phyloP scores from a whole-genome alignment of 208 protist species.

The Naegleria gruberi region DNA sequence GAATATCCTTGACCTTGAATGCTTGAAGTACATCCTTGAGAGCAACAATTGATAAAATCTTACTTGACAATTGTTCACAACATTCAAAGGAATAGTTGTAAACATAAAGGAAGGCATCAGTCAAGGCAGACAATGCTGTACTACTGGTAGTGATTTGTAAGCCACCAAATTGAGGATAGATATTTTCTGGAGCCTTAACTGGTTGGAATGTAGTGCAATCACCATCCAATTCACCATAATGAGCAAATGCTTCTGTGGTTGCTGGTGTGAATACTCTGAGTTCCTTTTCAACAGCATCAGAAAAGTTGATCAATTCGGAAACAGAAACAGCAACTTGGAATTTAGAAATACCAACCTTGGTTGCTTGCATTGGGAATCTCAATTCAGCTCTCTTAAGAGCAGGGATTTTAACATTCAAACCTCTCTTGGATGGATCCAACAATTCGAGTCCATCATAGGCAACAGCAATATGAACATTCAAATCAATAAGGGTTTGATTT shows the following conservation, averaged over 20 bases:
- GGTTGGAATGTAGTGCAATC: neutral
- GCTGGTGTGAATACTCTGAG: slow-evolving; percentile 27
- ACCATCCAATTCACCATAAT: slow-evolving; percentile 8
- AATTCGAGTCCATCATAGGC: slow-evolving; percentile 4
- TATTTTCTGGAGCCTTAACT: slow-evolving; percentile 22
- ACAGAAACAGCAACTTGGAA: slow-evolving; percentile 26
- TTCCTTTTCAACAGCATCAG: slow-evolving; percentile 18
- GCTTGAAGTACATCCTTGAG: neutral
- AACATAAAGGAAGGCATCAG: slow-evolving; percentile 34
- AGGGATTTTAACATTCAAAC: neutral
- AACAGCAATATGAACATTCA: slow-evolving; percentile 22
- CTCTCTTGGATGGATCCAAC: neutral
- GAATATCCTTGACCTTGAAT: neutral
- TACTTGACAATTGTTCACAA: neutral
- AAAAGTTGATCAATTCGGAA: neutral
- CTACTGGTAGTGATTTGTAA: slow-evolving; percentile 3
- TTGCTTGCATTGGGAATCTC: neutral
- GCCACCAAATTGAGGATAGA: slow-evolving; percentile 27
- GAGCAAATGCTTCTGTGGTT: slow-evolving; percentile 31
- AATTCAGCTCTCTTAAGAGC: neutral
- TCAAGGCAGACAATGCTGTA: slow-evolving; percentile 22
- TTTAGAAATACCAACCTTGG: neutral
- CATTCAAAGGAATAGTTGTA: slow-evolving; percentile 28
- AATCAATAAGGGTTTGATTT: slow-evolving; percentile 15
- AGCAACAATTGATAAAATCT: neutral